phyloP scores from a whole-genome alignment of 352 stramenopile species.

The Globisporangium paddicum region DNA sequence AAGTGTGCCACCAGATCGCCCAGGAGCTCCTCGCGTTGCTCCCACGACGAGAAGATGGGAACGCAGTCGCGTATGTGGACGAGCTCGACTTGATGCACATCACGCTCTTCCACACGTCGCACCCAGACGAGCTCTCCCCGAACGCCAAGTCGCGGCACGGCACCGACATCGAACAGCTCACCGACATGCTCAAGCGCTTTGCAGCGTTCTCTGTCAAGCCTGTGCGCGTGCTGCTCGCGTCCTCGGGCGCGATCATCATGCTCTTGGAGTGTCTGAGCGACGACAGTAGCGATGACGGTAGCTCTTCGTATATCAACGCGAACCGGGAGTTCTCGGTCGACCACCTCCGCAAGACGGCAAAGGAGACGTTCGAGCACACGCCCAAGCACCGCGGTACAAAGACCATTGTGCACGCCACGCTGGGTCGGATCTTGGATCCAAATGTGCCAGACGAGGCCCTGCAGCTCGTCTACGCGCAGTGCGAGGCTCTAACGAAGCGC shows the following conservation, averaged over 20 bases:
- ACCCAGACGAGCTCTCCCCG: slow-evolving; percentile 49
- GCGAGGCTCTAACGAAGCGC: slow-evolving; percentile 44
- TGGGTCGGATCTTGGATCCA: slow-evolving; percentile 49
- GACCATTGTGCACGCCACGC: slow-evolving; percentile 67
- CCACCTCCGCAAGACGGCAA: slow-evolving; percentile 37
- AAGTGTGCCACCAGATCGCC: slow-evolving; percentile 32
- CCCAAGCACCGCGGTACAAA: slow-evolving; percentile 35
- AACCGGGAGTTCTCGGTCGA: slow-evolving; percentile 57
- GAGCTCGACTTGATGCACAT: slow-evolving; percentile 68
- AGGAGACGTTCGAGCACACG: slow-evolving; percentile 42
- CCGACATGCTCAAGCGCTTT: slow-evolving; percentile 29
- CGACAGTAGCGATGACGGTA: slow-evolving; percentile 1
- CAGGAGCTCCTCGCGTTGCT: slow-evolving; percentile 41
- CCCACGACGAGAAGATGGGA: slow-evolving; percentile 22
- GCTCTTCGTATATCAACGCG: slow-evolving; percentile 15
- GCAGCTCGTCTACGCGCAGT: slow-evolving; percentile 31
- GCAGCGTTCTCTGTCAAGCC: slow-evolving; percentile 39
- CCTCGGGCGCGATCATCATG: slow-evolving; percentile 64
- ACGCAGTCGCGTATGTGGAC: slow-evolving; percentile 51
- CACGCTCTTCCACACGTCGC: slow-evolving; percentile 77
- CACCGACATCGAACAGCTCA: slow-evolving; percentile 42
- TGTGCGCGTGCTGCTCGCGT: slow-evolving; percentile 48
- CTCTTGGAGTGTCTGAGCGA: slow-evolving; percentile 44
- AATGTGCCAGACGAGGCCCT: slow-evolving; percentile 32
- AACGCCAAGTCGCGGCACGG: slow-evolving; percentile 26